Conservation (phyloP, 2,329 filamentous ascomycete genomes). For the Venturiaceae sp. region DNA sequence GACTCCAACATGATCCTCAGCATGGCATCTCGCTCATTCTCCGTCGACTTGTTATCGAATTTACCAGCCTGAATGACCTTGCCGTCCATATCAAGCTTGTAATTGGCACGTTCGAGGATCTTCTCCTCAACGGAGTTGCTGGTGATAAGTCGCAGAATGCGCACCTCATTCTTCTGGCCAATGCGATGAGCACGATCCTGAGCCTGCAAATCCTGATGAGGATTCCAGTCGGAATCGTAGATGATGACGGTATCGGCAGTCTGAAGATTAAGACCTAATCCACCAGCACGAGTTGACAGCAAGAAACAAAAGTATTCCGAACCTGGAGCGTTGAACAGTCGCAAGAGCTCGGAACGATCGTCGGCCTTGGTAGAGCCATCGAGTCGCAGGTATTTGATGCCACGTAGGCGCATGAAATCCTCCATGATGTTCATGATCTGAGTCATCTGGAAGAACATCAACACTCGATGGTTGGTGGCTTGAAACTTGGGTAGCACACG, state of each 20-base stretch:
- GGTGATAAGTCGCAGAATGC: conserved; percentile 89
- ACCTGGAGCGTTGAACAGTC: conserved; percentile 77
- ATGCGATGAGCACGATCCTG: conserved; percentile 99
- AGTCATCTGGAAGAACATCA: conserved; percentile 99
- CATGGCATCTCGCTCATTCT: conserved; percentile 96
- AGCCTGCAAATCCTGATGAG: conserved; percentile 96
- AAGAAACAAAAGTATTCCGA: conserved; percentile 97
- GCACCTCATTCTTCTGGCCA: conserved; percentile 98
- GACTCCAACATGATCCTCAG: conserved; percentile 86
- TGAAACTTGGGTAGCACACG: conserved; percentile 89
- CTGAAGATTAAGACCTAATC: conserved; percentile 92
- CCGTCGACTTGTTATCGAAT: conserved; percentile 98
- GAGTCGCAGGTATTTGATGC: conserved; percentile 78
- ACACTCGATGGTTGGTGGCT: conserved; percentile 79
- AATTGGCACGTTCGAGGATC: conserved; percentile 92
- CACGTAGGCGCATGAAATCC: conserved; percentile 80
- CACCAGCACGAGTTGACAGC: conserved; percentile 96
- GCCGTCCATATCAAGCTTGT: conserved; percentile 98
- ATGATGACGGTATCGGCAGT: conserved; percentile 99
- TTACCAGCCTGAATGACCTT: conserved; percentile 99
- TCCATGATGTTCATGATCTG: conserved; percentile 99
- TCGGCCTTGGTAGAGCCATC: conserved; percentile 97
- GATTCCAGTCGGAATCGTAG: conserved; percentile 99
- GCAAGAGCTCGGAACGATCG: conserved; percentile 84
- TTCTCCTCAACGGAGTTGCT: conserved; percentile 98